Conservation (phyloP, 2,329 filamentous ascomycete genomes). For the Alternaria ethzedia region DNA sequence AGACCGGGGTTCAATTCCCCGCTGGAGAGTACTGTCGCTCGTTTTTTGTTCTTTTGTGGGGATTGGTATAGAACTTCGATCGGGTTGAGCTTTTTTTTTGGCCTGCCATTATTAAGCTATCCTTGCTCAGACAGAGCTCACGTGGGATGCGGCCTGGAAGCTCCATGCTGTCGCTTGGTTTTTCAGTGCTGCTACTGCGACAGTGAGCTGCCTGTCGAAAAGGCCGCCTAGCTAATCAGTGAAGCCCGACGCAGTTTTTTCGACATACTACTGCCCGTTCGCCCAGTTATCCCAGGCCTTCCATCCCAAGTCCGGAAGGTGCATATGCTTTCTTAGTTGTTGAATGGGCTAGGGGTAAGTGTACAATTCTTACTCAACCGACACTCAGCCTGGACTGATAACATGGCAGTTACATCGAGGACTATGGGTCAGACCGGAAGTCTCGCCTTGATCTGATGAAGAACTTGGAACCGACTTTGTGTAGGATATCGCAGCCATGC, state of each 20-base stretch:
- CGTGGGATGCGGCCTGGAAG: too few relatives aligned
- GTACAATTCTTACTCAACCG: neutral
- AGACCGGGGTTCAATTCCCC: conserved; percentile 1
- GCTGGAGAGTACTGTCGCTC: neutral
- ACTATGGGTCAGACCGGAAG: neutral
- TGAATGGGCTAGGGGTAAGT: neutral
- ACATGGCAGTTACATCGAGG: neutral
- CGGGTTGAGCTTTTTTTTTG: neutral
- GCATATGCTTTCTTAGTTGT: neutral
- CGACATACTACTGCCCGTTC: neutral
- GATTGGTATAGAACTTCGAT: too few relatives aligned
- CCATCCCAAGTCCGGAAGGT: neutral
- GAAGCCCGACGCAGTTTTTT: neutral
- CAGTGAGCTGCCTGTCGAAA: too few relatives aligned
- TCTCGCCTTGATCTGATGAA: neutral
- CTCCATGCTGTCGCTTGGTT: too few relatives aligned
- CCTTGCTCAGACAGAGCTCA: too few relatives aligned
- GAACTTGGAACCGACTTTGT: neutral
- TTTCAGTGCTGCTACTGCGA: too few relatives aligned
- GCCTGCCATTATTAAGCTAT: too few relatives aligned
- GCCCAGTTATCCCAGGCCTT: neutral
- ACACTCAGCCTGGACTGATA: neutral
- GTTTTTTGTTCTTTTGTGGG: too few relatives aligned
- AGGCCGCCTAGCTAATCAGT: neutral
- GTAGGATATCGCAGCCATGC: neutral